Percentiles rank a stretch among this genome's conserved stretches.
Conservation (phyloP, 805 yeast species). For the Candida mattraensis region DNA sequence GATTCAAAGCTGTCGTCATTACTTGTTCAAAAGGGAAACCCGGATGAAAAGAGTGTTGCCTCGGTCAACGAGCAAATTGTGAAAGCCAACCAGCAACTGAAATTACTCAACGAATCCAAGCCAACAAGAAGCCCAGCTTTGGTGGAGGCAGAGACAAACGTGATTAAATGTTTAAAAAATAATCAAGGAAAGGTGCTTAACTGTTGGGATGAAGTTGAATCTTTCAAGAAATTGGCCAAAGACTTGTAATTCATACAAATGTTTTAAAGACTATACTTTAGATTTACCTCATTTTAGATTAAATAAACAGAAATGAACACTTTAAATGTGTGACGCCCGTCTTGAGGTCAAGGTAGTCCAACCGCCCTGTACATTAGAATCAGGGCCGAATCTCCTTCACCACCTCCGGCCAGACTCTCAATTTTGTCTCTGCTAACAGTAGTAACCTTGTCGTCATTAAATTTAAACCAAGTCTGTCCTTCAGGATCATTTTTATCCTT, state of each 20-base stretch:
- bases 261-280: slow-evolving; percentile 4
- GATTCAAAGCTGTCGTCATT: slow-evolving; percentile 48
- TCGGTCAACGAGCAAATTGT: slow-evolving; percentile 35
- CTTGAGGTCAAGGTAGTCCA: slow-evolving; percentile 59
- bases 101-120: slow-evolving; percentile 31
- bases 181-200: slow-evolving; percentile 67
- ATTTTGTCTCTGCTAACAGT: slow-evolving; percentile 78
- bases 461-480: slow-evolving; percentile 88
- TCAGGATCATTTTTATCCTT: slow-evolving; percentile 62
- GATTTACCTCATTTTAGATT: slow-evolving; percentile 5
- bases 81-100: slow-evolving; percentile 35
- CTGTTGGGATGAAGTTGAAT: slow-evolving; percentile 79
- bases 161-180: slow-evolving; percentile 59
- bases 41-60: slow-evolving; percentile 21
- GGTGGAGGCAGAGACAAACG: slow-evolving; percentile 45
- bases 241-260: slow-evolving; percentile 8
- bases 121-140: slow-evolving; percentile 40
- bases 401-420: slow-evolving; percentile 91
- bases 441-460: slow-evolving; percentile 88
- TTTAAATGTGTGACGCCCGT: no score
- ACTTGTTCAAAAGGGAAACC: slow-evolving; percentile 37
- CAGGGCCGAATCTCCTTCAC: slow-evolving; percentile 95
- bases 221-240: slow-evolving; percentile 58
- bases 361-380: slow-evolving; percentile 82
- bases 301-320: not conserved